These are phyloP conservation scores for Ophiostoma populinum DNA, from an alignment of 2,329 filamentous ascomycete genomes.

Conservation along the genomic window DNA sequence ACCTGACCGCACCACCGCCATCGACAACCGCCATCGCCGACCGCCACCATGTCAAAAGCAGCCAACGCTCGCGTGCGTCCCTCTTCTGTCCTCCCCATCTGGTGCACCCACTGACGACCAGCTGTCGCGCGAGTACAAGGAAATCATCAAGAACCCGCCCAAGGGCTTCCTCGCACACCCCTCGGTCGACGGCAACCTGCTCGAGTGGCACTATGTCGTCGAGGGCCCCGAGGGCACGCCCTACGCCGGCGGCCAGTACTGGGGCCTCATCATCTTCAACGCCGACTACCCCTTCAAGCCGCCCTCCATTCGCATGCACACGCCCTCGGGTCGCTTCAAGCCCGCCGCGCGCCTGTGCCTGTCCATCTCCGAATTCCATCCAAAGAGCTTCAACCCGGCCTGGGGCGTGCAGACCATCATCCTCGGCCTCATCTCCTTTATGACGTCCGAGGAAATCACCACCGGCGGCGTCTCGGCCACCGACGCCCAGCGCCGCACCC, in stretches of 20 bases:
- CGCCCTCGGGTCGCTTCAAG: conserved; percentile 86
- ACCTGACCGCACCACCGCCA: no score
- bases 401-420: conserved; percentile 97
- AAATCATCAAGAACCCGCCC: conserved; percentile 55
- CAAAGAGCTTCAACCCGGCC: conserved; percentile 92
- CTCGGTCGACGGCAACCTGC: conserved; percentile 76
- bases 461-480: conserved; percentile 73
- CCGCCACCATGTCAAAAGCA: neutral
- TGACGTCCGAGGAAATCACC: conserved; percentile 98
- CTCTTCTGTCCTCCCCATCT: neutral
- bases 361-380: conserved; percentile 94
- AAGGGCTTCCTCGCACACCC: conserved; percentile 82
- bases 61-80: neutral
- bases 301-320: conserved; percentile 97
- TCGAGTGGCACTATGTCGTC: conserved; percentile 95
- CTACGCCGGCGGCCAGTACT: conserved; percentile 91
- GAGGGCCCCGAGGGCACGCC: conserved; percentile 88
- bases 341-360: conserved; percentile 83
- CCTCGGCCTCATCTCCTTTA: conserved; percentile 86
- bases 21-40: neutral
- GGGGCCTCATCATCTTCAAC: conserved; percentile 91
- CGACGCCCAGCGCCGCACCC: conserved; percentile 58
- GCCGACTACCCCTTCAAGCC: conserved; percentile 95
- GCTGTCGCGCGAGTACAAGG: conserved; percentile 46
- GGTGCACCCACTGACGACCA: conserved; percentile 13